Evolutionary conservation across 2,329 filamentous ascomycete species (phyloP), one percentile per base, ranked within the genome.

Genomic region (Tolypocladium guangdongense): DNA sequence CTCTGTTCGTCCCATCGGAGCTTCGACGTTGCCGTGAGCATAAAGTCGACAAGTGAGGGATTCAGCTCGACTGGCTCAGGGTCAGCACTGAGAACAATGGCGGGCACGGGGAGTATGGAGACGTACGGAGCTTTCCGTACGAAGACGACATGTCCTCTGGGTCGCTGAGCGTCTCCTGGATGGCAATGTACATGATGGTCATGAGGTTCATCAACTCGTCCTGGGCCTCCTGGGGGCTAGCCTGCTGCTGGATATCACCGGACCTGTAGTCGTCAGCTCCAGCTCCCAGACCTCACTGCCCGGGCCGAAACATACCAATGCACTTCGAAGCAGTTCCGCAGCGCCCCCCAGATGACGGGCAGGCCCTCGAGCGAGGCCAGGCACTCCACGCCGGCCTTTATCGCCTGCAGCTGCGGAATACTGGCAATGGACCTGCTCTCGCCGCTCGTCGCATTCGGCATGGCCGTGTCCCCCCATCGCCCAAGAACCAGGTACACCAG

Each of bases 1-100:
- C 71, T 83, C 62, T 80, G 81, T 72, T 78, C 87, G 65, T 89
- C 85, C 86, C 87, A 91, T 52, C 87, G 79, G 53, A 89, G 69
- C 61, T 81, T 84, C 5, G 84, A 81, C 35, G 83, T 82, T 22
- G 82, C 78, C 49, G 85, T 81, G 33, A 91, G 80, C 66, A 95
- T 78, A 54, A 86, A 85, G 49, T 87, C 78, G 20, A 91, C 77
- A 49, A 95, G 69, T 52, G 80, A 80, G 1, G 89, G 88, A 27
- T 83, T 74, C 50, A 89, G 68, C 11, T 72, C 72, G 56, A 81
- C 79, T 79, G 22, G n/a, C 7, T 7, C 12, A 56, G 8, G 11
- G 27, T 55, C 24, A 49, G 46, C 10, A 12, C 8, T 18, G 18
- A 5, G 1, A 5, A 22, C 1, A n/a, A 16, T 20, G n/a, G 7